phyloP scores from a whole-genome alignment of 2,329 filamentous ascomycete genomes.

The Orbilia brochopaga region DNA sequence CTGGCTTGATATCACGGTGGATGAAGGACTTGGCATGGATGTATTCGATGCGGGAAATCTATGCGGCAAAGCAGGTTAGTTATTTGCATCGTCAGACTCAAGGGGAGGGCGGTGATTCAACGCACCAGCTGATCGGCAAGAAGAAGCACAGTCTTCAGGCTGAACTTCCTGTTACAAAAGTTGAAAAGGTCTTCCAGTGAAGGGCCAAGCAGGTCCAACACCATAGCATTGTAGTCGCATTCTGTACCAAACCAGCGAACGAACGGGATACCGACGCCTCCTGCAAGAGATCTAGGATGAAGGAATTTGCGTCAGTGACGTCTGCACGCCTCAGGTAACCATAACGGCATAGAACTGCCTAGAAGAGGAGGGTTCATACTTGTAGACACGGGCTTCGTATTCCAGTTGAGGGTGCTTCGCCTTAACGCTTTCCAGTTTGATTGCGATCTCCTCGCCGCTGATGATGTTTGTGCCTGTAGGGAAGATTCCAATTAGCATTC shows the following conservation, averaged over 20 bases:
- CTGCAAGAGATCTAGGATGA: conserved; percentile 76
- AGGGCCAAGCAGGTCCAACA: conserved; percentile 92
- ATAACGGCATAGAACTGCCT: neutral
- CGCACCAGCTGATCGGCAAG: conserved; percentile 79
- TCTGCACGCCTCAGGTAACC: neutral
- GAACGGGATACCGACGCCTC: conserved; percentile 96
- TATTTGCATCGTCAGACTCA: neutral
- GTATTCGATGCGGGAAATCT: conserved; percentile 94
- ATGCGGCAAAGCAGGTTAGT: conserved; percentile 13
- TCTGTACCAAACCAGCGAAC: conserved; percentile 99
- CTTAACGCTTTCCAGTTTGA: conserved; percentile 99
- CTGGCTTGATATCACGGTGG: conserved; percentile 99
- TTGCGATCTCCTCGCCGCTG: conserved; percentile 98
- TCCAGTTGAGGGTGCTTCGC: conserved; percentile 98
- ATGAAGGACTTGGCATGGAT: conserved; percentile 99
- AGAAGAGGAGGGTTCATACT: conserved; percentile 60
- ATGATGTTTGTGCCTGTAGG: conserved; percentile 92
- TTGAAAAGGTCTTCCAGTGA: conserved; percentile 99
- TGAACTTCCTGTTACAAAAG: conserved; percentile 99
- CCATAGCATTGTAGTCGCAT: conserved; percentile 99
- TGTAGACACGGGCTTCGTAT: conserved; percentile 95
- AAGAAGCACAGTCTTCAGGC: conserved; percentile 94
- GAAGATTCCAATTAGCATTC: conserved; percentile 27
- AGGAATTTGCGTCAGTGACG: conserved; percentile 16
- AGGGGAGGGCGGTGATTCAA: neutral